Evolutionary conservation across 257 asterid genomes (phyloP).

Genomic region (Plantago elongata): DNA sequence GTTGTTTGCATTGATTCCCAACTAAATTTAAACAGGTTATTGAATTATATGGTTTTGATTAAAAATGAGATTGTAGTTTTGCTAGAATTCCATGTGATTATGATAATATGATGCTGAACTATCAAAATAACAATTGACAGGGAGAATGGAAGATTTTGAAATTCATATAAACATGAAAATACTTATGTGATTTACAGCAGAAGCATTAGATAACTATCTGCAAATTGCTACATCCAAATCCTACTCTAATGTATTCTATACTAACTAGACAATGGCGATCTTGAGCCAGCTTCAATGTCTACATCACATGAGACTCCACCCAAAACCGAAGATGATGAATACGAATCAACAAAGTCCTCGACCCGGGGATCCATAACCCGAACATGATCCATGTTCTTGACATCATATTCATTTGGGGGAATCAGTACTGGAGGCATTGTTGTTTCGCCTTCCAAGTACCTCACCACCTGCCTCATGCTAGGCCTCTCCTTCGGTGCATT

Average conservation of each 20-base stretch:
- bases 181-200: neutral
- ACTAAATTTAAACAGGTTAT: no score
- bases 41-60: no score
- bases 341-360: slow-evolving; percentile 36
- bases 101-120: no score
- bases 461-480: slow-evolving; percentile 49
- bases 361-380: slow-evolving; percentile 13
- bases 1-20: no score
- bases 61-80: no score
- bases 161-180: neutral
- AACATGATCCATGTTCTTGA: slow-evolving; percentile 17
- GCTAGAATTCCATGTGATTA: no score
- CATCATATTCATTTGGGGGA: slow-evolving; percentile 30
- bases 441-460: slow-evolving; percentile 56
- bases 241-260: slow-evolving; percentile 6
- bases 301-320: slow-evolving; percentile 24
- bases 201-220: no score
- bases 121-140: no score
- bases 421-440: slow-evolving; percentile 33
- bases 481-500: slow-evolving; percentile 50
- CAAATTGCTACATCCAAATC: neutral
- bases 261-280: slow-evolving; percentile 25
- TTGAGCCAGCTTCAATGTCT: slow-evolving; percentile 42
- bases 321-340: slow-evolving; percentile 39
- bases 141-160: no score